Percentiles rank a stretch among this genome's conserved stretches.
Conservation (phyloP, 768 basidiomycete species). For the Scleroderma bovista region DNA sequence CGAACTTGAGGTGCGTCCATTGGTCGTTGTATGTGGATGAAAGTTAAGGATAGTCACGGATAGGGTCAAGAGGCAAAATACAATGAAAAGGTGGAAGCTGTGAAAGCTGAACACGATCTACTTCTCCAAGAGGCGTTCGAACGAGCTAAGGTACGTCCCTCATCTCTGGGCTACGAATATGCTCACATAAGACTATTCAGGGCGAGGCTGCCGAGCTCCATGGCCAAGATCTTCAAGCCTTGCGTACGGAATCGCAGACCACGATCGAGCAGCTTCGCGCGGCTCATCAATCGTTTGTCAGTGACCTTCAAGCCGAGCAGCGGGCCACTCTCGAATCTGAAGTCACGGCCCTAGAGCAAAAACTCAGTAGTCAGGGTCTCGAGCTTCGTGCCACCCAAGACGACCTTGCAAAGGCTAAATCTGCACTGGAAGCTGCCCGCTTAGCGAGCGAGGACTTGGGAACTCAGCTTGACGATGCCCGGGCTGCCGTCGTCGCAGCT, state of each 20-base stretch:
- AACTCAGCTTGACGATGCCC: constrained; percentile 61
- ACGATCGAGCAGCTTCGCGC: constrained; percentile 65
- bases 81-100: constrained; percentile 55
- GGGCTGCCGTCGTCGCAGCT: constrained; percentile 37
- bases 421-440: constrained; percentile 44
- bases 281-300: constrained; percentile 55
- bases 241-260: constrained; percentile 60
- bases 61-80: constrained; percentile 71
- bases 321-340: constrained; percentile 53
- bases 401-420: constrained; percentile 73
- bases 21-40: neutral
- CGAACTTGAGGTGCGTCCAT: constrained; percentile 59
- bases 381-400: constrained; percentile 84
- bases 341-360: constrained; percentile 54
- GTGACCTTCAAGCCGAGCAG: constrained; percentile 61
- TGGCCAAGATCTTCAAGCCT: constrained; percentile 59
- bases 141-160: constrained; percentile 60
- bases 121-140: constrained; percentile 68
- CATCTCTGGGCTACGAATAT: neutral
- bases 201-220: constrained; percentile 68
- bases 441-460: constrained; percentile 53
- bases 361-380: constrained; percentile 52
- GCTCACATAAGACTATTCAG: constrained; percentile 33
- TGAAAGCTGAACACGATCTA: constrained; percentile 58
- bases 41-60: constrained; percentile 1